Evolutionary conservation across 2,329 filamentous ascomycete genomes (phyloP).

Genomic region (Stemphylium vesicarium): DNA sequence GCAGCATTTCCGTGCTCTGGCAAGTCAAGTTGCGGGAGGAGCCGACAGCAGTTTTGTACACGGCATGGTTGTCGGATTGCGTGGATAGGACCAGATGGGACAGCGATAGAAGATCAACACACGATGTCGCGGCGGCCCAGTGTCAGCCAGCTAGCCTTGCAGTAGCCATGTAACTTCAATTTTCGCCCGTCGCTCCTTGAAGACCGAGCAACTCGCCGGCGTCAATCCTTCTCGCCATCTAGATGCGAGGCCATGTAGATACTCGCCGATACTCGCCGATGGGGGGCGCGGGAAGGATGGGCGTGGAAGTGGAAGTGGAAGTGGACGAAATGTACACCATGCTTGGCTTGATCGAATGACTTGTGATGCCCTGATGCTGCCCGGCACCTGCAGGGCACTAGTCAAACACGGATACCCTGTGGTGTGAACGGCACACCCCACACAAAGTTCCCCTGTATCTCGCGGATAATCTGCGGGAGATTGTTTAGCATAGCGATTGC

Average conservation of each 20-base stretch:
- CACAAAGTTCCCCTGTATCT: conserved; percentile 21
- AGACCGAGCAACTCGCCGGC: conserved; percentile 7
- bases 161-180: too few relatives aligned
- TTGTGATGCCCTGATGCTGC: conserved; percentile 1
- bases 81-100: too few relatives aligned
- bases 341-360: not conserved
- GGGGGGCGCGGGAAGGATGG: not conserved
- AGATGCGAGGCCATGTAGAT: not conserved
- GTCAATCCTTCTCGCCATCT: conserved; percentile 3
- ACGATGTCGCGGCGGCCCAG: too few relatives aligned
- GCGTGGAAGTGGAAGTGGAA: not conserved
- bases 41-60: conserved; percentile 1
- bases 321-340: not conserved
- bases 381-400: conserved; percentile 8
- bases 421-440: conserved; percentile 22
- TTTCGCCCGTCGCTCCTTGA: too few relatives aligned
- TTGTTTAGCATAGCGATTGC: conserved; percentile 10
- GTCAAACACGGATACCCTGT: conserved; percentile 10
- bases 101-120: too few relatives aligned
- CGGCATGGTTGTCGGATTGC: too few relatives aligned
- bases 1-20: conserved; percentile 5
- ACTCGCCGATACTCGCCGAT: conserved; percentile 8
- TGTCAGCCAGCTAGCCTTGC: too few relatives aligned
- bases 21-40: conserved; percentile 7
- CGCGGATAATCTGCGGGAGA: conserved; percentile 32